Conservation (phyloP, 805 yeast genomes). For the Starmerella etchellsii region DNA sequence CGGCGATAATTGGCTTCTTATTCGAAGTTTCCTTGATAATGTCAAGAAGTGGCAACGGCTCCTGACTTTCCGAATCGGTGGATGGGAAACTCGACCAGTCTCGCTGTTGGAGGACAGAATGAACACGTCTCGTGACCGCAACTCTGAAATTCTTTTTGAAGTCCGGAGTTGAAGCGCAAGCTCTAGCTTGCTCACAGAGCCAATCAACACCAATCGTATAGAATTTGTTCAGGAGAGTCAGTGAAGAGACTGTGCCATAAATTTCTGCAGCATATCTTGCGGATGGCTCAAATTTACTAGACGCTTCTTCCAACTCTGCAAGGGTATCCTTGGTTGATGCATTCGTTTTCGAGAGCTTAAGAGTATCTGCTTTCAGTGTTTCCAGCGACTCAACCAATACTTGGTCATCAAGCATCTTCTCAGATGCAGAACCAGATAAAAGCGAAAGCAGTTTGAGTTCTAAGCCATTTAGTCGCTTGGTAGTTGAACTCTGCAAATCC, state of each 20-base stretch:
- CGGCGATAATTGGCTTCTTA: constrained; percentile 10
- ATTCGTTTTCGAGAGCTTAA: constrained; percentile 40
- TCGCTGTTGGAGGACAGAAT: constrained; percentile 1
- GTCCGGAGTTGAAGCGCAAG: background rate
- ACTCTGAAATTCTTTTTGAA: background rate
- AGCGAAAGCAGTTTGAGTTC: constrained; percentile 48
- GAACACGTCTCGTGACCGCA: constrained; percentile 2
- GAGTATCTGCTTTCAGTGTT: constrained; percentile 49
- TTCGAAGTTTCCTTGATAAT: constrained; percentile 9
- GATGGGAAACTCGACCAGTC: background rate
- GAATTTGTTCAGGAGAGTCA: constrained; percentile 35
- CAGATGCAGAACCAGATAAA: constrained; percentile 40
- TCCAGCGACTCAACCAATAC: constrained; percentile 48
- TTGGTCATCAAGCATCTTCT: constrained; percentile 52
- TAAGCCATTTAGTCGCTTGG: constrained; percentile 38
- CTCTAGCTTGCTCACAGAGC: constrained; percentile 23
- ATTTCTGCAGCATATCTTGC: constrained; percentile 44
- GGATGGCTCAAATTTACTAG: constrained; percentile 38
- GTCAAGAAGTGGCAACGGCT: background rate
- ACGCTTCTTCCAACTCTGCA: constrained; percentile 37
- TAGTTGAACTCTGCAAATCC: constrained; percentile 47
- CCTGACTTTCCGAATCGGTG: background rate
- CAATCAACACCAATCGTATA: constrained; percentile 48
- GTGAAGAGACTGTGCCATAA: constrained; percentile 35
- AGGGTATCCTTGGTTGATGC: constrained; percentile 44